Conservation (phyloP, 805 yeast genomes). For the Candida methanosorbosa region DNA sequence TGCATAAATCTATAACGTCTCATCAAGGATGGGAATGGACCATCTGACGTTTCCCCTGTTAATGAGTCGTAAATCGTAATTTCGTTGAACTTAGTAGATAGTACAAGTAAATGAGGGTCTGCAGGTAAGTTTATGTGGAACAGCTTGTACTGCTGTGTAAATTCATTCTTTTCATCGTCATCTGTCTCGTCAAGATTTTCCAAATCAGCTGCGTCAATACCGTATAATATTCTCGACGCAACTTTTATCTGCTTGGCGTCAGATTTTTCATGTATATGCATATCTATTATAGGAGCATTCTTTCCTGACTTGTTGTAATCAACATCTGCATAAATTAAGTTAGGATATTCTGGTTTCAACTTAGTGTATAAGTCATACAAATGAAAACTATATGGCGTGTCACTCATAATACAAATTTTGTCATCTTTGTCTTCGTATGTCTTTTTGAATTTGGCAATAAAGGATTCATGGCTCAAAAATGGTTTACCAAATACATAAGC, state of each 20-base stretch:
- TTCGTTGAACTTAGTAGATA: slow-evolving; percentile 60
- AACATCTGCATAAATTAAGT: slow-evolving; percentile 31
- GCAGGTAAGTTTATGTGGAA: slow-evolving; percentile 71
- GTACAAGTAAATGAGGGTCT: slow-evolving; percentile 66
- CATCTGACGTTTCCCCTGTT: slow-evolving; percentile 26
- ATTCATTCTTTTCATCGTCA: slow-evolving; percentile 13
- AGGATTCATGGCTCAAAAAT: slow-evolving; percentile 31
- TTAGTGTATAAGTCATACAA: slow-evolving; percentile 29
- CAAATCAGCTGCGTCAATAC: slow-evolving; percentile 13
- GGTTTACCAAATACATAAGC: slow-evolving; percentile 76
- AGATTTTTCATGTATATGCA: neutral
- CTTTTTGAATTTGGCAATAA: slow-evolving; percentile 31
- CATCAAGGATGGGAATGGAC: slow-evolving; percentile 74
- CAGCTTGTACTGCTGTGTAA: slow-evolving; percentile 41
- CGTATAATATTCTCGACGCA: slow-evolving; percentile 25
- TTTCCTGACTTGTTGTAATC: slow-evolving; percentile 18
- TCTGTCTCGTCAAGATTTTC: slow-evolving; percentile 17
- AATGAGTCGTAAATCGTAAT: slow-evolving; percentile 43
- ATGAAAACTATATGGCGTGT: slow-evolving; percentile 52
- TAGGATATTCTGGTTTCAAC: slow-evolving; percentile 24
- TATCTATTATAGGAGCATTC: slow-evolving; percentile 17
- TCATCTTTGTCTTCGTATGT: slow-evolving; percentile 30
- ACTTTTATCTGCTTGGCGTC: slow-evolving; percentile 8
- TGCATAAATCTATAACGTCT: slow-evolving; percentile 82
- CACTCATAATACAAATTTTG: slow-evolving; percentile 62